These are phyloP conservation scores for Chenopodium quinoa DNA, from an alignment of 148 eudicot genomes.

Conservation along the genomic window DNA sequence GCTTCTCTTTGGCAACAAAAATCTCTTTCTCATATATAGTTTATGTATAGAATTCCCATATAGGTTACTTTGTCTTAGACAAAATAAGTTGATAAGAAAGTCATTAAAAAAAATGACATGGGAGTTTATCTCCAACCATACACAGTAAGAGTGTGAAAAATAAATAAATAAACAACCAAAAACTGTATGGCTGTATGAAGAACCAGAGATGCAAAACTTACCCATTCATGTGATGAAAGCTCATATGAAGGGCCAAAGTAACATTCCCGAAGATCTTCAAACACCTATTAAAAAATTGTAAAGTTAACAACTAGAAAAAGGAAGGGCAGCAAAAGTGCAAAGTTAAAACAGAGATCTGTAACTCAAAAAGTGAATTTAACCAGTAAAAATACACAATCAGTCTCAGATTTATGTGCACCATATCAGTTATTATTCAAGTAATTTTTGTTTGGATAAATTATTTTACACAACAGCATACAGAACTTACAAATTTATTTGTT, in stretches of 20 bases:
- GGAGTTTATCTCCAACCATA: too few relatives aligned
- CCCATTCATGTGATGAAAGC: conserved; percentile 72
- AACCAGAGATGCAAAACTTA: conserved; percentile 30
- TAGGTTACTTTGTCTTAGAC: too few relatives aligned
- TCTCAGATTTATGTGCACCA: neutral
- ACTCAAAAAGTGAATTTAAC: conserved; percentile 1
- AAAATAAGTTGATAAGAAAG: too few relatives aligned
- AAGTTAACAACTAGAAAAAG: neutral
- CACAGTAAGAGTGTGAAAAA: too few relatives aligned
- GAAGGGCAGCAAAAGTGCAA: neutral
- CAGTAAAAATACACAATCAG: neutral
- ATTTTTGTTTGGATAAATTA: neutral
- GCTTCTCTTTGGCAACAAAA: neutral
- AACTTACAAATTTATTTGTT: too few relatives aligned
- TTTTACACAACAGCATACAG: neutral
- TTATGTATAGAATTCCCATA: too few relatives aligned
- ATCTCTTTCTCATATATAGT: neutral
- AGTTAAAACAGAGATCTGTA: neutral
- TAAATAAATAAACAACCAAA: neutral
- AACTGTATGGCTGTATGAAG: neutral
- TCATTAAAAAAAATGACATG: too few relatives aligned
- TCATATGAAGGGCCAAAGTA: conserved; percentile 86
- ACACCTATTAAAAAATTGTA: conserved; percentile 40
- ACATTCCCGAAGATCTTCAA: conserved; percentile 77
- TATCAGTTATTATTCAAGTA: neutral